Evolutionary conservation across 495 filamentous ascomycete genomes (phyloP).

Genomic region (Aspergillus nidulans): DNA sequence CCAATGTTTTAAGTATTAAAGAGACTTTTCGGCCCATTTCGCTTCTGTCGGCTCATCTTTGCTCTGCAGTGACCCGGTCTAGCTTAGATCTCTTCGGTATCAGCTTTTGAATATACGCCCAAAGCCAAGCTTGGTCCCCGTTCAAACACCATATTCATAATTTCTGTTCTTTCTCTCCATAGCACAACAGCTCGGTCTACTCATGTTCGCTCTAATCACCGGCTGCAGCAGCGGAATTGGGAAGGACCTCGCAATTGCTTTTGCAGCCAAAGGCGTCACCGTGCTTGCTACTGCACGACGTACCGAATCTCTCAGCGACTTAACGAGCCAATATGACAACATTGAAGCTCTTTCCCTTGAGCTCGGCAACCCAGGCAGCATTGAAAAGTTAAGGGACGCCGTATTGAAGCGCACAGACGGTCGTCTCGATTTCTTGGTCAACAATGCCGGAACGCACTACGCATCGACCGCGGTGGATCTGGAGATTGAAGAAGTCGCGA

Average conservation of each 20-base stretch:
- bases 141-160: too few relatives aligned
- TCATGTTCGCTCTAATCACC: neutral
- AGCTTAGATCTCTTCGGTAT: too few relatives aligned
- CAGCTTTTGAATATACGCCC: too few relatives aligned
- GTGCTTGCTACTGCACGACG: neutral
- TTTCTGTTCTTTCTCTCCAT: too few relatives aligned
- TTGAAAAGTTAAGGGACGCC: neutral
- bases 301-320: neutral
- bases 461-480: neutral
- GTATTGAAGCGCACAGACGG: neutral
- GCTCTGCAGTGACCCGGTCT: too few relatives aligned
- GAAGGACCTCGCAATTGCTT: neutral
- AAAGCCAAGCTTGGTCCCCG: too few relatives aligned
- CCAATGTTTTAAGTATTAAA: too few relatives aligned
- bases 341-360: too few relatives aligned
- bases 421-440: neutral
- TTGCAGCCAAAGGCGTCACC: neutral
- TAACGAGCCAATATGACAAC: neutral
- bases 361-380: too few relatives aligned
- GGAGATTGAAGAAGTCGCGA: neutral
- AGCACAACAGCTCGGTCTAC: neutral
- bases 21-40: too few relatives aligned
- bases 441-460: neutral
- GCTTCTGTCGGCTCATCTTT: too few relatives aligned
- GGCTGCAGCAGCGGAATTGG: neutral